Base-by-base conservation (phyloP, 176 grass and related monocot species). In the Zizania latifolia region DNA sequence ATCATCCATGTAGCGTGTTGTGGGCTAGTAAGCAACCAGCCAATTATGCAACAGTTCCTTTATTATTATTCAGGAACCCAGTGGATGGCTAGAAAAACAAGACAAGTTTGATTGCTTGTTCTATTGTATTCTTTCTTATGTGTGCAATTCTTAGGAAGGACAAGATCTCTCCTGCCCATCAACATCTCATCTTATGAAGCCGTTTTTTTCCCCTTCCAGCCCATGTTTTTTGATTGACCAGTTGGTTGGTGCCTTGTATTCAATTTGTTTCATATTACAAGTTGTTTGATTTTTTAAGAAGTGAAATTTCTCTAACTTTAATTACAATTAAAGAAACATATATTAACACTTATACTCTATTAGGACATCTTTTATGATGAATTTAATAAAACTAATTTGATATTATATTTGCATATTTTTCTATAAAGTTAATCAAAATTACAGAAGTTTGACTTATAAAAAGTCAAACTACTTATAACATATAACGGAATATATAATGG, bases 181-280 rank as follows among this genome's bases (percentile, higher is more conserved):
- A 45, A 54, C 32, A 41, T 12, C 11, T 36, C 64, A 41, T 82
- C 44, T 65, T 75, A 33, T 35, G 19, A 66, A 45, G 15, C 26
- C n/a, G 30, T 22, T 75, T 65, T 26, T 66, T 57, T 34, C 32
- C 43, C 14, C 69, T 32, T 55, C 50, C 27, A 66, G 19, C 27
- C 46, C 27, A 66, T 7, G 22, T 43, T 74, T 65, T 65, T 74
- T 34, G 7, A 44, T 82, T 82, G 12, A 58, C 45, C 46, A 35
- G 23, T 41, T 56, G 17, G 44, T 32, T 43, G 34, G 37, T 74
- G 69, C 69, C 68, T 55, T 43, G 45, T 74, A 82, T n/a, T n/a
- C n/a, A n/a, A n/a, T n/a, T n/a, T n/a, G n/a, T n/a, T n/a, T n/a
- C n/a, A n/a, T n/a, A n/a, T n/a, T n/a, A n/a, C n/a, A n/a, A n/a